Base-by-base conservation (phyloP, 202 grass and related monocot species). In the Panicum hallii region DNA sequence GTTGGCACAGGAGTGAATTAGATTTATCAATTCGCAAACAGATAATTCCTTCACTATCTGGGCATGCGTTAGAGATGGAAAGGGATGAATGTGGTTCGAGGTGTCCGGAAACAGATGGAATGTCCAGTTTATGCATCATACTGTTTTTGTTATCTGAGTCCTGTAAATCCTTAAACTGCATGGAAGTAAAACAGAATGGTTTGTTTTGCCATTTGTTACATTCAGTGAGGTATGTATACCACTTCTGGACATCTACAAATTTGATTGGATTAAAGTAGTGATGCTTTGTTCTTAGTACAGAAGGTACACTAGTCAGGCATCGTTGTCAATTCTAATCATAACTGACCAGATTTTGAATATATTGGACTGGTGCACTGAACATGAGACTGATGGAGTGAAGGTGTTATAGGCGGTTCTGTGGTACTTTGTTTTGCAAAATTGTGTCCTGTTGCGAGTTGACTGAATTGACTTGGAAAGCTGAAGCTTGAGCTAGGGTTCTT, bases 261-360 rank as follows among this genome's bases (percentile, higher is more conserved):
- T 60, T 73, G 19, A 86, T 66, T 89, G 67, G 42, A 81, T 63
- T 38, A 78, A 72, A 61, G 3, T 45, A 26, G 4, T 63, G 11
- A 64, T 63, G 16, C 7, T 26, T 41, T 19, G 7, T 40, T 82
- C 30, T 70, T 36, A 23, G n/a, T 44, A 79, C 19, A 50, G 58
- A 65, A 23, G 68, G 22, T 66, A 3, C 63, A 70, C 12, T 61
- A 52, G 52, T 52, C 68, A 11, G 6, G 44, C 53, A 58, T 45
- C 7, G 50, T 3, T 19, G 28, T 73, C 61, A 12, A 52, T 14
- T 42, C 64, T 30, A 40, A 50, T 44, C 66, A 73, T 65, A 66
- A 68, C 52, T 77, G 67, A 73, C 65, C 62, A 76, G 34, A 46
- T 44, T 70, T 69, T 81, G 47, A 67, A 60, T 48, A 28, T 55